phyloP scores from a whole-genome alignment of 2,329 filamentous ascomycete species.

The Fusarium cicatricum region DNA sequence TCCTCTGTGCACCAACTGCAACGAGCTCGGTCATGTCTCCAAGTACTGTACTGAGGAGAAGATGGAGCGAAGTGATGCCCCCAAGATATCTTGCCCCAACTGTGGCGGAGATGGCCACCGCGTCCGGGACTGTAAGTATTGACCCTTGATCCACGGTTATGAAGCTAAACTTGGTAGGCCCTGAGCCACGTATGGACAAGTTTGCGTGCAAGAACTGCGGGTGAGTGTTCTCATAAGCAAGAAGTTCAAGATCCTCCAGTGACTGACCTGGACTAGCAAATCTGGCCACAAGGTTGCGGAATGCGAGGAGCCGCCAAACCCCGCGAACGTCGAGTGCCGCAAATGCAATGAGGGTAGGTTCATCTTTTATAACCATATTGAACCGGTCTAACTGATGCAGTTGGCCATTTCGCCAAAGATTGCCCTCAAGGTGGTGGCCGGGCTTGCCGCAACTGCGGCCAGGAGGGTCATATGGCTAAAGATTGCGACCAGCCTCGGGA shows the following conservation, averaged over 20 bases:
- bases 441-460: slow-evolving; percentile 69
- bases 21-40: slow-evolving; percentile 68
- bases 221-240: slow-evolving; percentile 40
- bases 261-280: slow-evolving; percentile 47
- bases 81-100: slow-evolving; percentile 69
- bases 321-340: slow-evolving; percentile 70
- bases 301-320: slow-evolving; percentile 67
- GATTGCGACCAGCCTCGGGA: slow-evolving; percentile 59
- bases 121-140: slow-evolving; percentile 70
- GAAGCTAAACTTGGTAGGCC: slow-evolving; percentile 51
- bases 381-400: slow-evolving; percentile 45
- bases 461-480: slow-evolving; percentile 65
- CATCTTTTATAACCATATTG: not conserved
- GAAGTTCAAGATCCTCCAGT: not conserved
- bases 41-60: slow-evolving; percentile 69
- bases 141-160: not conserved
- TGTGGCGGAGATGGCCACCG: slow-evolving; percentile 71
- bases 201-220: slow-evolving; percentile 76
- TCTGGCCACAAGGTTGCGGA: slow-evolving; percentile 60
- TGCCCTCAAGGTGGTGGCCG: slow-evolving; percentile 68
- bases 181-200: slow-evolving; percentile 67
- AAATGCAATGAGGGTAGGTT: slow-evolving; percentile 68
- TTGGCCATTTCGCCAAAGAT: slow-evolving; percentile 69
- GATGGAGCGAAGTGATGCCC: slow-evolving; percentile 53
- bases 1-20: slow-evolving; percentile 70